A percentile compares a stretch with the other conserved stretches of the same genome.
These are phyloP conservation scores for Paraphoma sp. DNA, from an alignment of 2,329 filamentous ascomycete genomes.

Conservation along the genomic window DNA sequence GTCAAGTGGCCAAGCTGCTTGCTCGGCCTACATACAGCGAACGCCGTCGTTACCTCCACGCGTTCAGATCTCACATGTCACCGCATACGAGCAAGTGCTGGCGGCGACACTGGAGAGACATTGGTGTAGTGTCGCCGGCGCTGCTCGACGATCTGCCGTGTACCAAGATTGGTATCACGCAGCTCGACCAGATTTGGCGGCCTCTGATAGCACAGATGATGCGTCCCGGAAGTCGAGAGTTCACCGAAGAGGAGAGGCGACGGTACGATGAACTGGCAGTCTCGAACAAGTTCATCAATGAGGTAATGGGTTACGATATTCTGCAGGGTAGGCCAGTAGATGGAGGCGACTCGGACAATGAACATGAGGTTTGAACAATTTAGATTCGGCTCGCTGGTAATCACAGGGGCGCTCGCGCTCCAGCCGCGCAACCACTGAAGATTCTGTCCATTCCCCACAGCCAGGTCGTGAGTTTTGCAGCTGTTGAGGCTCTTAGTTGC, in stretches of 20 bases:
- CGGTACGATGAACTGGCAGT: constrained; percentile 34
- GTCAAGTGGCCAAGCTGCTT: constrained; percentile 43
- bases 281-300: constrained; percentile 43
- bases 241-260: constrained; percentile 37
- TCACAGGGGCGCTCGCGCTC: too few relatives aligned
- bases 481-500: constrained; percentile 16
- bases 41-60: constrained; percentile 38
- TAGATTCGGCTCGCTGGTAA: too few relatives aligned
- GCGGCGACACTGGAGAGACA: constrained; percentile 43
- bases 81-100: constrained; percentile 44
- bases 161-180: constrained; percentile 44
- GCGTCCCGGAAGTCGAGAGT: constrained; percentile 34
- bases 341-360: constrained; percentile 34
- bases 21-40: constrained; percentile 41
- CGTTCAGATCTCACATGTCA: constrained; percentile 44
- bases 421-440: too few relatives aligned
- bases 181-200: constrained; percentile 46
- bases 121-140: constrained; percentile 42
- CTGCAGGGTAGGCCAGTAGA: constrained; percentile 35
- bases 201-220: constrained; percentile 42
- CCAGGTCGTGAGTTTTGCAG: constrained; percentile 13
- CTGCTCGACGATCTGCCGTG: constrained; percentile 45
- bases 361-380: constrained; percentile 9
- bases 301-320: constrained; percentile 47
- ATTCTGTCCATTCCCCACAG: too few relatives aligned